Conservation (phyloP, 768 basidiomycete genomes). For the Mycena latifolia region DNA sequence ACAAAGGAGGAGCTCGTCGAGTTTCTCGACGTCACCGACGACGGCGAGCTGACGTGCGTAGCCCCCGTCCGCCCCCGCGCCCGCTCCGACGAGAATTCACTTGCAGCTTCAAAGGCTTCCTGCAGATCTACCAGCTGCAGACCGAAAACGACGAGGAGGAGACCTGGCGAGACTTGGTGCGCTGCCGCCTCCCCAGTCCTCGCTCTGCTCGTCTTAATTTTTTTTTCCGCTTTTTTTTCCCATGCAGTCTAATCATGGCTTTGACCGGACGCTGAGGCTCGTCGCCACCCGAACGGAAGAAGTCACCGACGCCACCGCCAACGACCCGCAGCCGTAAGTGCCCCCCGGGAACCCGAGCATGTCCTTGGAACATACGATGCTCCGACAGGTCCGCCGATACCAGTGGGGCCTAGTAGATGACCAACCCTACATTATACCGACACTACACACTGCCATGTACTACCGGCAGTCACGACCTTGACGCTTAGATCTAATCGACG, state of each 20-base stretch:
- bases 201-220: constrained; percentile 5
- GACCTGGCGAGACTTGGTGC: constrained; percentile 85
- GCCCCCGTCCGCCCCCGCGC: constrained; percentile 7
- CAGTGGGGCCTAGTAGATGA: constrained; percentile 15
- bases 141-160: constrained; percentile 88
- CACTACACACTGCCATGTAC: constrained; percentile 20
- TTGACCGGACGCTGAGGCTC: constrained; percentile 73
- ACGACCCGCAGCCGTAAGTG: constrained; percentile 23
- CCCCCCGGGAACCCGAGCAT: background rate
- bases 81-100: constrained; percentile 1
- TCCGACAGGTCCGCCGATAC: constrained; percentile 12
- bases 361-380: background rate
- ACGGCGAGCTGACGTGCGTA: constrained; percentile 79
- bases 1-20: constrained; percentile 84
- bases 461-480: constrained; percentile 24
- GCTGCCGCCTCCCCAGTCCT: constrained; percentile 37
- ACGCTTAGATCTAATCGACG: constrained; percentile 25
- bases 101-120: constrained; percentile 79
- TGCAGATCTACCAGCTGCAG: constrained; percentile 89
- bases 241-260: constrained; percentile 77
- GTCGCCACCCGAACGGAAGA: constrained; percentile 47
- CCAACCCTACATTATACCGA: constrained; percentile 16
- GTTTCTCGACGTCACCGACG: constrained; percentile 80
- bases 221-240: constrained; percentile 1
- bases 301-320: constrained; percentile 21